Conservation (phyloP, 2,329 filamentous ascomycete genomes). For the Aureobasidium subglaciale region DNA sequence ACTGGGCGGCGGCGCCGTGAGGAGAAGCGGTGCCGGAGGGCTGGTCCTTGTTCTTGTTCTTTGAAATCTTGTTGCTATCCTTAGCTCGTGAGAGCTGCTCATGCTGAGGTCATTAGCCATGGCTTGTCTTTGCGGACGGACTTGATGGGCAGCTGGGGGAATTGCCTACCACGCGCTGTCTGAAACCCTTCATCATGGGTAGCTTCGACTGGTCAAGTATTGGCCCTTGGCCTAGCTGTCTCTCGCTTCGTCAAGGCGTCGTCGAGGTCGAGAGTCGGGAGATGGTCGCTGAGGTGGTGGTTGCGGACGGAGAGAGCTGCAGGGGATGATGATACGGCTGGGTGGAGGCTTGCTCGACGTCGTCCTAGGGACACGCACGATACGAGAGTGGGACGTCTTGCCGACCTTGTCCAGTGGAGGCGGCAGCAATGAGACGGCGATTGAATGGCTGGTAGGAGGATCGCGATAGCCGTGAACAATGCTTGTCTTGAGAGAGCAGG, state of each 20-base stretch:
- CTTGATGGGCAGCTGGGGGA: slow-evolving; percentile 36
- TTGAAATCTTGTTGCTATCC: slow-evolving; percentile 70
- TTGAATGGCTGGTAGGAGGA: neutral
- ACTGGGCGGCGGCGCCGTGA: slow-evolving; percentile 48
- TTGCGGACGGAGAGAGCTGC: too few species aligned
- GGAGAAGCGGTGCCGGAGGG: slow-evolving; percentile 70
- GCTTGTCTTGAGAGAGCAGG: neutral
- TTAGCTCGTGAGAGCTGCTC: slow-evolving; percentile 88
- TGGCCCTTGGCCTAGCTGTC: neutral
- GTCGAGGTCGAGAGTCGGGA: neutral
- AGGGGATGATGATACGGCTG: slow-evolving; percentile 11
- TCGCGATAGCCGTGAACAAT: slow-evolving; percentile 6
- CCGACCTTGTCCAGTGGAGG: neutral
- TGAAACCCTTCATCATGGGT: slow-evolving; percentile 81
- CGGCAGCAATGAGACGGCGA: neutral
- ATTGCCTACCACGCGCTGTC: slow-evolving; percentile 85
- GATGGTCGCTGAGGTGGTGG: neutral
- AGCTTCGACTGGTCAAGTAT: neutral
- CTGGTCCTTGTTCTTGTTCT: slow-evolving; percentile 40
- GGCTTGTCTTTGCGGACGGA: slow-evolving; percentile 18
- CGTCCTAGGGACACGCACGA: slow-evolving; percentile 3
- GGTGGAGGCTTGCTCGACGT: neutral
- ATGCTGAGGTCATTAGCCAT: slow-evolving; percentile 40
- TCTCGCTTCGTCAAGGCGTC: neutral
- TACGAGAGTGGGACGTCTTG: neutral